Conservation (phyloP, 2,329 filamentous ascomycete species). For the Ophiostoma australiae region DNA sequence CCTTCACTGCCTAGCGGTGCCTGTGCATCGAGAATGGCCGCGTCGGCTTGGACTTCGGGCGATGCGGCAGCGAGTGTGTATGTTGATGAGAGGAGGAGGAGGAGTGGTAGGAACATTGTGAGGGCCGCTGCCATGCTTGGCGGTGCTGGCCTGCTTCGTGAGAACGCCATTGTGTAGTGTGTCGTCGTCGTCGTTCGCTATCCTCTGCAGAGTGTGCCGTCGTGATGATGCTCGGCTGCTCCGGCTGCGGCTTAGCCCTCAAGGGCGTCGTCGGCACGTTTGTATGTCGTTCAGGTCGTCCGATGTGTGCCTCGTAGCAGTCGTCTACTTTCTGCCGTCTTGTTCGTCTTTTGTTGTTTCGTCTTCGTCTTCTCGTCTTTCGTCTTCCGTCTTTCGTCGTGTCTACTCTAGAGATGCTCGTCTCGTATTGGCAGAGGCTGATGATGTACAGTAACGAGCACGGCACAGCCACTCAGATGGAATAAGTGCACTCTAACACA, state of each 20-base stretch:
- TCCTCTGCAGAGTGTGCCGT: background rate
- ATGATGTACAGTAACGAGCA: background rate
- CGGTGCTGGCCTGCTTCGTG: conserved; percentile 14
- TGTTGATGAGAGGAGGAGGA: conserved; percentile 55
- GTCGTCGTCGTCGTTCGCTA: background rate
- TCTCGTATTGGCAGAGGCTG: background rate
- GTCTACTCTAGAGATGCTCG: background rate
- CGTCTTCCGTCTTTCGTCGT: background rate
- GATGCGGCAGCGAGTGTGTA: conserved; percentile 35
- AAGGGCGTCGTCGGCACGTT: background rate
- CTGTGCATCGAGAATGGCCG: conserved; percentile 2
- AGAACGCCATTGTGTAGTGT: background rate
- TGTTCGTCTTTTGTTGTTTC: background rate
- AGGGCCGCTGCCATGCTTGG: conserved; percentile 55
- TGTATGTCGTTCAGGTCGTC: background rate
- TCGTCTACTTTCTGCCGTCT: background rate
- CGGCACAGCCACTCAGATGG: background rate
- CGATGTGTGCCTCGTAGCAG: background rate
- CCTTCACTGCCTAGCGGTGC: background rate
- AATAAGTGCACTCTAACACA: background rate
- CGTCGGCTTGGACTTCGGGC: background rate
- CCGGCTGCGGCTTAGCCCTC: background rate
- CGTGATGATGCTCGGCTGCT: background rate
- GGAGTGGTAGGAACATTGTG: conserved; percentile 46
- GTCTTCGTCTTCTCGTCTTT: background rate